Evolutionary conservation across 2,329 filamentous ascomycete genomes (phyloP), one percentile per base, ranked within the genome.

Genomic region (Cadophora sp.): DNA sequence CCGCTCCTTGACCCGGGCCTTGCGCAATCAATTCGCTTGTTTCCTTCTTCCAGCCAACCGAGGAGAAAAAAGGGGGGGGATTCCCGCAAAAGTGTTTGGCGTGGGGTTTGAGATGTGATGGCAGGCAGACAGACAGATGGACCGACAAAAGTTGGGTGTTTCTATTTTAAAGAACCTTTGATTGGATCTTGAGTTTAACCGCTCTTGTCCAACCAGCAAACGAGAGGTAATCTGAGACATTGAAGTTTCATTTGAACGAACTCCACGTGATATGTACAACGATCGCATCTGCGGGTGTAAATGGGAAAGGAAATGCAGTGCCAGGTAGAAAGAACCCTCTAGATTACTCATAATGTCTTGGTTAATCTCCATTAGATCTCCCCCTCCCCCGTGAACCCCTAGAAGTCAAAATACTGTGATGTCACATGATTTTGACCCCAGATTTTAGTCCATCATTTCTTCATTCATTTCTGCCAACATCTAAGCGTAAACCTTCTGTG

Each of bases 1-100:
- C 36, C 36, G 55, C 47, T 51, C 39, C 30, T 20, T 59, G 51
- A 50, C 20, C 39, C 18, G 33, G 22, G 62, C 62, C 41, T 24
- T 63, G 61, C 61, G 61, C 61, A 45, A 41, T 36, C 9, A 53
- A 56, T 56, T 39, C 33, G 33, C 33, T 56, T 39, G 53, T 56
- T 56, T 56, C 11, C 53, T 56, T 22, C 13, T 48, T 20, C 9
- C 18, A 22, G 20, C 36, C 27, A 55, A 53, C 14, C 33, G 48
- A 45, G 20, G 22, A 36, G 18, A 13, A 16, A 22, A 7, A 24
- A 51, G 18, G n/a, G 20, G 36, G 33, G 33, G 13, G 55, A 16
- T 41, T 43, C 55, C 55, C n/a, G 20, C 16, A 30, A 30, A 53
- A 33, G 24, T 33, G 50, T 33, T 53, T 33, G 50, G 50, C 24